These are phyloP conservation scores for Lipomyces starkeyi DNA, from an alignment of 805 yeast species.

Conservation along the genomic window DNA sequence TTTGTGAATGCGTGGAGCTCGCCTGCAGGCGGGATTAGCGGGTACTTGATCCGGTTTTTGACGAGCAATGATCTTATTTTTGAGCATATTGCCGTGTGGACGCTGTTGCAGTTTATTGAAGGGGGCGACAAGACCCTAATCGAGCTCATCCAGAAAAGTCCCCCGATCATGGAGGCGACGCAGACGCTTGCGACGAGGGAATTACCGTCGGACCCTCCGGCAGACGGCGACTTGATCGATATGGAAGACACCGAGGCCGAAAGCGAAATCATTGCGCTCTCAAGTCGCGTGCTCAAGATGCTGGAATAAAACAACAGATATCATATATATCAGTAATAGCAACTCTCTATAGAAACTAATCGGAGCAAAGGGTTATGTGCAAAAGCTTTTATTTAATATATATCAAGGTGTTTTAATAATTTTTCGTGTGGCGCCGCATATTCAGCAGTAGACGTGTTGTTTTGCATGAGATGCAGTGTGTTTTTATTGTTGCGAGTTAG, in stretches of 20 bases:
- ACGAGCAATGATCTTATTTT: slow-evolving; percentile 87
- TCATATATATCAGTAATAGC: background rate
- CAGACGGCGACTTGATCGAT: slow-evolving; percentile 31
- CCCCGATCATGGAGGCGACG: slow-evolving; percentile 46
- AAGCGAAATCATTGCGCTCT: slow-evolving; percentile 34
- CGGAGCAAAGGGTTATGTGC: background rate
- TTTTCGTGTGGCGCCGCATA: background rate
- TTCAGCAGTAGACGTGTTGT: background rate
- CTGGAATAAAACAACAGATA: slow-evolving; percentile 23
- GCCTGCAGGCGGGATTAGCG: slow-evolving; percentile 84
- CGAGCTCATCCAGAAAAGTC: slow-evolving; percentile 44
- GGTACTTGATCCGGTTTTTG: slow-evolving; percentile 80
- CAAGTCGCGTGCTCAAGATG: slow-evolving; percentile 28
- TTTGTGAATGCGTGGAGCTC: slow-evolving; percentile 78
- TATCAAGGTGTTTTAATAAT: background rate
- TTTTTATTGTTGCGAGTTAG: background rate
- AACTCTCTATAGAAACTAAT: background rate
- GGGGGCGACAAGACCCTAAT: slow-evolving; percentile 70
- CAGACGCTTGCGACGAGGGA: slow-evolving; percentile 45
- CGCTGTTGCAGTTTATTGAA: slow-evolving; percentile 89
- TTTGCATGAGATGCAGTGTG: background rate
- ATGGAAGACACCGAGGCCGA: slow-evolving; percentile 37
- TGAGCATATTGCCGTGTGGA: slow-evolving; percentile 98
- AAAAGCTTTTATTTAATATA: background rate
- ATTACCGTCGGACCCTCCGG: slow-evolving; percentile 32